Percentiles rank a stretch among this genome's conserved stretches.
Conservation (phyloP, 2,329 filamentous ascomycete genomes). For the Colletotrichum limetticola region DNA sequence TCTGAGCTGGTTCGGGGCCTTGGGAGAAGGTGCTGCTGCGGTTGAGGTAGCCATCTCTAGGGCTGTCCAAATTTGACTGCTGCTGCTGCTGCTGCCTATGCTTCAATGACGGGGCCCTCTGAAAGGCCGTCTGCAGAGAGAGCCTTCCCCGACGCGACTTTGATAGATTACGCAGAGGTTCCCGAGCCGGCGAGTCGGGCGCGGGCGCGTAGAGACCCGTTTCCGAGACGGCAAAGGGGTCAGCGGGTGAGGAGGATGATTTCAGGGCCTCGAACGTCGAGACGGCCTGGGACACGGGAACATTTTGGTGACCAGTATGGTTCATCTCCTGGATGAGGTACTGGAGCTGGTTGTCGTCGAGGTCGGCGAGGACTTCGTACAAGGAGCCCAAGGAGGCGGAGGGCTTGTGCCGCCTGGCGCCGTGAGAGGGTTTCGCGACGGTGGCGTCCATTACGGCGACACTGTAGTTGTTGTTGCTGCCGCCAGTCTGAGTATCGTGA, state of each 20-base stretch:
- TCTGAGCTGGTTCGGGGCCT: neutral
- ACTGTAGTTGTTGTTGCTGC: neutral
- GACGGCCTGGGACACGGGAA: slow-evolving; percentile 29
- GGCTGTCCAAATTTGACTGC: neutral
- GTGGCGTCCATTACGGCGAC: neutral
- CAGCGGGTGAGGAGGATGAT: neutral
- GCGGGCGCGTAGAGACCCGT: neutral
- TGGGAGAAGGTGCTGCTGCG: neutral
- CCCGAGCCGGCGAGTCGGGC: neutral
- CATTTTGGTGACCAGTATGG: slow-evolving; percentile 30
- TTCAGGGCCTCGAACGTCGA: slow-evolving; percentile 21
- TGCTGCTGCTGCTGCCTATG: neutral
- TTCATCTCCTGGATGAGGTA: slow-evolving; percentile 36
- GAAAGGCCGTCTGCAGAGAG: slow-evolving; percentile 26
- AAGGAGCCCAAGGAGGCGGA: slow-evolving; percentile 24
- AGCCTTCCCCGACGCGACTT: slow-evolving; percentile 30
- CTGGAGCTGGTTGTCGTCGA: slow-evolving; percentile 31
- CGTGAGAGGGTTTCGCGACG: neutral
- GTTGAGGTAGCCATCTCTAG: neutral
- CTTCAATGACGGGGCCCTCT: slow-evolving; percentile 2
- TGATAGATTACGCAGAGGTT: slow-evolving; percentile 13
- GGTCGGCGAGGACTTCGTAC: slow-evolving; percentile 33
- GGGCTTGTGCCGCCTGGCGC: slow-evolving; percentile 8
- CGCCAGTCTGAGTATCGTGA: neutral
- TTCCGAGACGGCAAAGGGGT: neutral